Evolutionary conservation across 176 grass and related monocot genomes (phyloP).

Genomic region (Typha latifolia): DNA sequence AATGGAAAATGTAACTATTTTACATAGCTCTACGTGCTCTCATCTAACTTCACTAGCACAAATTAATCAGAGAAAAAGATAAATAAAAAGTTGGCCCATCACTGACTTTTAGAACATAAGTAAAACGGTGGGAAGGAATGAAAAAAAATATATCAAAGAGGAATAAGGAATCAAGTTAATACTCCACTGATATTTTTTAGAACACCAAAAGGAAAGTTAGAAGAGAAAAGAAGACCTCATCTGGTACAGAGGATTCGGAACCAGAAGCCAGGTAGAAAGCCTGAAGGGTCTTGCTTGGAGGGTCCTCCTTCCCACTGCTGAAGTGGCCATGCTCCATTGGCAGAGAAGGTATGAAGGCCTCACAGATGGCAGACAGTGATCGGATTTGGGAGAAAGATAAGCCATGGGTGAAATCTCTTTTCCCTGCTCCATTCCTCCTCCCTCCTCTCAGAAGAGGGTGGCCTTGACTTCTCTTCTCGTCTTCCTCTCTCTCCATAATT

Average conservation of each 20-base stretch:
- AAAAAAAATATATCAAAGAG: too few species aligned
- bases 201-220: neutral
- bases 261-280: constrained; percentile 62
- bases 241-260: constrained; percentile 43
- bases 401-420: constrained; percentile 2
- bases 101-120: too few species aligned
- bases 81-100: neutral
- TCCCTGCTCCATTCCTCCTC: neutral
- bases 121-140: too few species aligned
- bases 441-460: constrained; percentile 5
- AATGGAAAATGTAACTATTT: neutral
- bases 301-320: constrained; percentile 4
- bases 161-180: too few species aligned
- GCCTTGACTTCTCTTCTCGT: neutral
- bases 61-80: neutral
- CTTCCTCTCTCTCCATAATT: too few species aligned
- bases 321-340: constrained; percentile 11
- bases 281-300: constrained; percentile 15
- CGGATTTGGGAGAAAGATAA: constrained; percentile 3
- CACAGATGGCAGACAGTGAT: constrained; percentile 11
- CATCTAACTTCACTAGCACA: too few species aligned
- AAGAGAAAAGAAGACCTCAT: constrained; percentile 32
- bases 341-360: constrained; percentile 18
- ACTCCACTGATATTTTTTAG: neutral
- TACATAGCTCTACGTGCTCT: neutral